Base-by-base conservation (phyloP, 208 protist genomes). In the Trypanosoma cruzi region DNA sequence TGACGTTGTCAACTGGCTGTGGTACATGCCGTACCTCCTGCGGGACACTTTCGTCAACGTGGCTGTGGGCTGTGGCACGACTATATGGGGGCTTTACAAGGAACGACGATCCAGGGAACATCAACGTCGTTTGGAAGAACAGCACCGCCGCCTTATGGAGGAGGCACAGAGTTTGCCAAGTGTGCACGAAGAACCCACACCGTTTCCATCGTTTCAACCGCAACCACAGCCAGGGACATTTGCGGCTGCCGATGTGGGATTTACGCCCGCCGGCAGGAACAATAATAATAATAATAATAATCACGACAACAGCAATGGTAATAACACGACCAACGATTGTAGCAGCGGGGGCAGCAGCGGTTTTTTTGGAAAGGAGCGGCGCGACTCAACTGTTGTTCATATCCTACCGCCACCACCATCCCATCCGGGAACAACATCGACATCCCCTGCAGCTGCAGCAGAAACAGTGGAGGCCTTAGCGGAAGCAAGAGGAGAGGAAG, bases 1-100 rank as follows among this genome's bases (percentile, higher is more conserved):
- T 32, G 80, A 93, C 64, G 70, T 82, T 34, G 52, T 73, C 16
- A 77, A 82, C 29, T 93, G 79, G 76, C 36, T 93, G 22, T 87
- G 79, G 75, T 77, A 69, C n/a, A 64, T 73, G 29, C 79, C 88
- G 46, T 71, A 76, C 29, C 62, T 66, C 11, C 26, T 87, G 54
- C 68, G 77, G 29, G 67, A 81, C 40, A 31, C 24, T 4, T 68
- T 84, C 53, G 65, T 81, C 20, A 31, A 18, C 5, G 55, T 40
- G 68, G 48, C 4, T 10, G 64, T 52, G 56, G 55, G 56, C 62
- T 44, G 34, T 1, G 75, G 31, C 44, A 59, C 42, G 46, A 46
- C n/a, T 64, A 46, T 76, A 14, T 22, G 49, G 50, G 49, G 37
- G 2, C 18, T 69, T 24, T 79, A 71, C 49, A 53, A 34, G 14